phyloP scores from a whole-genome alignment of 139 green algal species.

The Tetradesmus lagerheimii region DNA sequence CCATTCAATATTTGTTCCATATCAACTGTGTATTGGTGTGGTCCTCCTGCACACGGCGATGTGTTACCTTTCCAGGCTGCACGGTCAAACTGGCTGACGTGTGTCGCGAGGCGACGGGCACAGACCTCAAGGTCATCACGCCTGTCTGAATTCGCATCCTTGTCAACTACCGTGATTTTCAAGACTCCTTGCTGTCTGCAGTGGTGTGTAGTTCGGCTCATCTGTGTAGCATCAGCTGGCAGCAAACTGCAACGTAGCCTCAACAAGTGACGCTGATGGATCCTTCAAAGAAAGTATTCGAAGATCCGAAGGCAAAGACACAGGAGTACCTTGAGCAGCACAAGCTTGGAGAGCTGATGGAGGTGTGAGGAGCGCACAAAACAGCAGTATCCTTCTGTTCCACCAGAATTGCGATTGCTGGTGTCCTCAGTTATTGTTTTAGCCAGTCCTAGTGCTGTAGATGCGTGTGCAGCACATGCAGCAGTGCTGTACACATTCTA shows the following conservation, averaged over 20 bases:
- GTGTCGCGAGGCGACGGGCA: too few relatives aligned
- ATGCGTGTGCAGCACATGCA: background rate
- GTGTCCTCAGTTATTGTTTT: too few relatives aligned
- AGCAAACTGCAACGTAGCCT: background rate
- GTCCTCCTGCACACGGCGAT: too few relatives aligned
- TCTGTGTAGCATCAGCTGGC: background rate
- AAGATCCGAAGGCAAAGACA: constrained; percentile 10
- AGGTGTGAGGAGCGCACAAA: constrained; percentile 2
- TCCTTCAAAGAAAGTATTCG: background rate
- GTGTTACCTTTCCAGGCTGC: background rate
- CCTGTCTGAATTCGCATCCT: too few relatives aligned
- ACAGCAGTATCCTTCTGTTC: background rate
- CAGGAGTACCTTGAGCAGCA: constrained; percentile 35
- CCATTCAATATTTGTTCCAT: too few relatives aligned
- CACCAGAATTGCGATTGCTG: background rate
- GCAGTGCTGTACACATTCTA: too few relatives aligned
- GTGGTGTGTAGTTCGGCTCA: background rate
- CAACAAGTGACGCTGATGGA: background rate
- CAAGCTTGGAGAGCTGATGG: constrained; percentile 14
- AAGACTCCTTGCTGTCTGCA: background rate
- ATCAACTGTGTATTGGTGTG: too few relatives aligned
- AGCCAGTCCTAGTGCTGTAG: background rate
- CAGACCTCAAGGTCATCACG: too few relatives aligned
- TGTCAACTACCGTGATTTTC: too few relatives aligned
- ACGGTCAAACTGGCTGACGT: background rate